phyloP scores from a whole-genome alignment of 305 asterid genomes.

The Plantago lanceolata region DNA sequence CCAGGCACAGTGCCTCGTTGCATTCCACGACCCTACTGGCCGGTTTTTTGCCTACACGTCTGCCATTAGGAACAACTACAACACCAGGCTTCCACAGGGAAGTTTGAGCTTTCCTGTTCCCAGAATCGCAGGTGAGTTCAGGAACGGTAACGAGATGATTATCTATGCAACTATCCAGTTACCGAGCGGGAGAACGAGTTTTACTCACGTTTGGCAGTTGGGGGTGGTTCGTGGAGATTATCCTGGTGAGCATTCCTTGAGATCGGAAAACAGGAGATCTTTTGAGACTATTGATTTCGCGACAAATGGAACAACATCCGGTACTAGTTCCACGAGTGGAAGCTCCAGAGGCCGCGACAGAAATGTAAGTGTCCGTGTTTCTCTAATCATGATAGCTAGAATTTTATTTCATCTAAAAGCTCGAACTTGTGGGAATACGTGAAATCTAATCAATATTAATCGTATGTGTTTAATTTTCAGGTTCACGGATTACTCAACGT shows the following conservation, averaged over 20 bases:
- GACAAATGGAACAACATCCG: conserved; percentile 33
- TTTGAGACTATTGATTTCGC: conserved; percentile 45
- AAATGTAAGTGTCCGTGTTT: too few relatives aligned
- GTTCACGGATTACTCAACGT: conserved; percentile 69
- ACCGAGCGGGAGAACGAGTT: conserved; percentile 45
- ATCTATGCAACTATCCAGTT: conserved; percentile 61
- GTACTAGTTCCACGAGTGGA: conserved; percentile 21
- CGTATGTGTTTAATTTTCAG: conserved; percentile 25
- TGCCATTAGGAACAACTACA: conserved; percentile 19
- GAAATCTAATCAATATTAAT: too few relatives aligned
- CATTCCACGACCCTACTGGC: conserved; percentile 36
- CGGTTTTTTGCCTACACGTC: conserved; percentile 43
- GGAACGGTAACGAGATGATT: conserved; percentile 31
- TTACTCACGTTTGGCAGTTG: conserved; percentile 65
- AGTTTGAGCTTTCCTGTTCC: conserved; percentile 59
- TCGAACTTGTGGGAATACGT: too few relatives aligned
- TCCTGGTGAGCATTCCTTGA: conserved; percentile 20
- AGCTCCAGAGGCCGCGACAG: conserved; percentile 34
- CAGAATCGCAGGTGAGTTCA: conserved; percentile 33
- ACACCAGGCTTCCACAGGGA: conserved; percentile 27
- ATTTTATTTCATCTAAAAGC: too few relatives aligned
- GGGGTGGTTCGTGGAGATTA: conserved; percentile 41
- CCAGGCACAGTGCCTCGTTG: conserved; percentile 61
- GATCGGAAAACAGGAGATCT: conserved; percentile 32
- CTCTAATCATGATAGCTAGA: too few relatives aligned